Percentiles rank a stretch among this genome's conserved stretches.
Evolutionary conservation across 805 yeast genomes (phyloP).

Genomic region (Lipomyces kockii): DNA sequence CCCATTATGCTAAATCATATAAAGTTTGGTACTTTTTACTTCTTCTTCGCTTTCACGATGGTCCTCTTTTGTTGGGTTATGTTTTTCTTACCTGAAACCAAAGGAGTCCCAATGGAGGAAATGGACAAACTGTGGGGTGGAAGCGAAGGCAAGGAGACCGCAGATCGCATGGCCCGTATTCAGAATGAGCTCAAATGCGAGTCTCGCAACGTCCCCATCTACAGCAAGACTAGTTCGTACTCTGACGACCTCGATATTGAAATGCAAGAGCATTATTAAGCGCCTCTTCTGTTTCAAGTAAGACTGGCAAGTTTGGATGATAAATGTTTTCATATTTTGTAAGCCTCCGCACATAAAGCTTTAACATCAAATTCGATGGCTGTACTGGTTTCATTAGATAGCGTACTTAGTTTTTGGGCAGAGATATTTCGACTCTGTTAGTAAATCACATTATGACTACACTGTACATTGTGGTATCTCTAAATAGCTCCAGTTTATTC

Average conservation of each 20-base stretch:
- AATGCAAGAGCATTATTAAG: conserved; percentile 1
- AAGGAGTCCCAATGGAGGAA: conserved; percentile 78
- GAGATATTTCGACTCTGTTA: conserved; percentile 2
- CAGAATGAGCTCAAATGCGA: conserved; percentile 17
- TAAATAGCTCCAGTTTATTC: background rate
- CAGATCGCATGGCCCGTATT: conserved; percentile 28
- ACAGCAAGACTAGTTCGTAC: background rate
- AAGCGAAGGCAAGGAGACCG: conserved; percentile 26
- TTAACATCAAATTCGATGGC: background rate
- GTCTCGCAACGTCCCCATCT: background rate
- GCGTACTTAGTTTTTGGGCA: background rate
- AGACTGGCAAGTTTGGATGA: background rate
- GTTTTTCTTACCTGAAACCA: conserved; percentile 52
- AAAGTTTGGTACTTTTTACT: conserved; percentile 30
- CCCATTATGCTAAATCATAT: conserved; percentile 52
- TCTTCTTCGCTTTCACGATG: conserved; percentile 40
- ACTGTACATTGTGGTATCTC: background rate
- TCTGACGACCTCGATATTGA: conserved; percentile 2
- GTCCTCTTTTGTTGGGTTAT: conserved; percentile 63
- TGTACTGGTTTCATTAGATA: background rate
- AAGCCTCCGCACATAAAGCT: too few relatives aligned
- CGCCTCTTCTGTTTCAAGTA: background rate
- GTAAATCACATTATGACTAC: background rate
- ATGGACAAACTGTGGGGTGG: conserved; percentile 67
- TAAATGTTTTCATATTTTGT: background rate